These are phyloP conservation scores for Akanthomyces uredinophilus DNA, from an alignment of 2,329 filamentous ascomycete species.

Conservation along the genomic window DNA sequence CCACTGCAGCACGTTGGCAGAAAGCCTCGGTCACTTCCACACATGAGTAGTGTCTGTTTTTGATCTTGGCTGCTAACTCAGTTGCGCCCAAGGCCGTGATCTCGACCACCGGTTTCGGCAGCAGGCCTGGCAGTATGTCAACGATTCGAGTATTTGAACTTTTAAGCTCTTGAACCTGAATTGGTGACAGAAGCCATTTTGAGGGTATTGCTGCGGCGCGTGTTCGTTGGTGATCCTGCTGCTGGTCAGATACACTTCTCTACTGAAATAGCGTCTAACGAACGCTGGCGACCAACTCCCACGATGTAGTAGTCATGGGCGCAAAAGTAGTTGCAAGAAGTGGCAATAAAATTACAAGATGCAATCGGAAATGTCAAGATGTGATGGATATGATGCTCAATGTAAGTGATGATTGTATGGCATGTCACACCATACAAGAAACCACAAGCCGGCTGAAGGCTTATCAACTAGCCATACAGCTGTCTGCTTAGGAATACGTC, in stretches of 20 bases:
- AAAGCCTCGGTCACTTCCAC: constrained; percentile 1
- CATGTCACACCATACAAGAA: neutral
- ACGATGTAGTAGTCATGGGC: neutral
- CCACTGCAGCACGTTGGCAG: neutral
- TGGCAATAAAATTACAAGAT: neutral
- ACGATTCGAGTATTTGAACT: neutral
- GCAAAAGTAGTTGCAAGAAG: neutral
- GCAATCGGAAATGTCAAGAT: neutral
- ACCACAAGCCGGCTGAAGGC: neutral
- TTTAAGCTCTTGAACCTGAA: neutral
- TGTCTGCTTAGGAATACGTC: neutral
- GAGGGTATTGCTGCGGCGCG: neutral
- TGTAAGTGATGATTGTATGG: neutral
- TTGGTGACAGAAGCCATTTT: neutral
- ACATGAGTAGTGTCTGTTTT: neutral
- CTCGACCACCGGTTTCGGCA: neutral
- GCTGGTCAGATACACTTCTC: constrained; percentile 17
- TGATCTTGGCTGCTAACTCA: neutral
- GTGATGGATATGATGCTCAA: neutral
- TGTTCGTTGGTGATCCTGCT: neutral
- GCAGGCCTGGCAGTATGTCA: neutral
- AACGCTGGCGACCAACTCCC: neutral
- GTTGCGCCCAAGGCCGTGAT: neutral
- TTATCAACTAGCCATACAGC: neutral
- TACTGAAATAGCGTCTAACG: neutral